phyloP scores from a whole-genome alignment of 164 flowering plant genomes.

The Hamamelis virginiana region DNA sequence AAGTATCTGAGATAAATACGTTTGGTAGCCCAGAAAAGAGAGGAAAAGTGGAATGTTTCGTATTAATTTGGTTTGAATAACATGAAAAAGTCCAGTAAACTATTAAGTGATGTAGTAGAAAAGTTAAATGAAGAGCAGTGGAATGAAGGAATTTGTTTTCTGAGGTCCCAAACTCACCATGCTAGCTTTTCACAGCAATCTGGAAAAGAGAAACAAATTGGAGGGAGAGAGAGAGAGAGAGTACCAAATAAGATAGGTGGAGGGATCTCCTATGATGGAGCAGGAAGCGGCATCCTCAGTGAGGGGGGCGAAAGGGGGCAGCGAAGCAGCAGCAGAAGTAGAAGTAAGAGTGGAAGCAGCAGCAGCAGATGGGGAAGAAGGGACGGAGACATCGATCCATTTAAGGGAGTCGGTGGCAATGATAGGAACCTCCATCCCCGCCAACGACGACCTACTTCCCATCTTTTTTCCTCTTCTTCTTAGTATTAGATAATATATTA shows the following conservation, averaged over 20 bases:
- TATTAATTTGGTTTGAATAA: no score
- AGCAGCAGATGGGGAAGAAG: conserved; percentile 26
- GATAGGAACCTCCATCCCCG: conserved; percentile 66
- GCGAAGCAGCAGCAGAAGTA: background rate
- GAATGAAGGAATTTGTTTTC: background rate
- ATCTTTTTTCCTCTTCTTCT: background rate
- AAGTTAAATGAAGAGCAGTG: no score
- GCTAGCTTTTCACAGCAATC: background rate
- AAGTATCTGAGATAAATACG: no score
- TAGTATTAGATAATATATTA: no score
- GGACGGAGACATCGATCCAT: conserved; percentile 52
- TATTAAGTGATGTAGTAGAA: no score
- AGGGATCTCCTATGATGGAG: conserved; percentile 40
- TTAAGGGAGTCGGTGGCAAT: conserved; percentile 49
- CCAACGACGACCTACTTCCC: conserved; percentile 28
- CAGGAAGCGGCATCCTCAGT: conserved; percentile 49
- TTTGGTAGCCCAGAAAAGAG: no score
- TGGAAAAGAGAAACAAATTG: background rate
- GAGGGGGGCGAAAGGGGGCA: conserved; percentile 26
- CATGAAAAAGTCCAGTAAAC: no score
- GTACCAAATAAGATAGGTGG: conserved; percentile 59
- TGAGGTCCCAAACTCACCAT: background rate
- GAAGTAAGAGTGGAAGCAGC: background rate
- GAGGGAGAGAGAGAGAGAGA: background rate
- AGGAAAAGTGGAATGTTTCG: no score